Evolutionary conservation across 2,329 filamentous ascomycete species (phyloP), one percentile per base, ranked within the genome.

Genomic region (Biscogniauxia marginata): DNA sequence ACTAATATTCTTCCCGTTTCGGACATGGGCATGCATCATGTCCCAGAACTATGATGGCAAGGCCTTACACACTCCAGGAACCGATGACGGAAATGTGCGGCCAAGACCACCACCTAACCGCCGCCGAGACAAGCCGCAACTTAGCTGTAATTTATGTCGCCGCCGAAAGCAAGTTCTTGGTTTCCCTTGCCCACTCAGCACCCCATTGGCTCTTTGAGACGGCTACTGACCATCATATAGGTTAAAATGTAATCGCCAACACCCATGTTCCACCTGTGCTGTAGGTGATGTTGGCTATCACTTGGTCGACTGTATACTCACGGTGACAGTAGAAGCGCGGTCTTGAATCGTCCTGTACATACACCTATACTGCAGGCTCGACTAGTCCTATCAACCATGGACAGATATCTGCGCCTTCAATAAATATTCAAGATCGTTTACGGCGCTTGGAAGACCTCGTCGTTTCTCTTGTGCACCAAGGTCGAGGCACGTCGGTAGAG

Each of bases 81-180:
- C 18, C 18, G 20, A 22, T 46, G 50, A 7, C 20, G 18, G n/a
- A 23, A 21, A 0, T 19, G 8, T 23, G 22, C 57, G 62, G 19
- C 57, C 60, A 25, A 56, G 60, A 7, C 63, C 63, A 16, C 63
- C 63, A 5, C 63, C 57, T 19, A 65, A 57, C 34, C 56, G 63
- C 46, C 61, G 63, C 8, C 63, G 63, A 7, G 63, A 65, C 9
- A 65, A 65, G 44, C 63, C 63, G 16, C 63, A 65, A 21, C 23
- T 65, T 2, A 63, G 60, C 34, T 65, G 63, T 47, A 61, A 63
- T 22, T 30, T 63, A 3, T 65, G 63, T 53, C 58, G 63, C 1
- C 60, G 54, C 18, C 56, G 62, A 7, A 65, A 65, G 63, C 64
- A 57, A 20, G 63, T 48, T 3, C 30, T 24, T 46, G 24, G n/a